phyloP scores from a whole-genome alignment of 768 basidiomycete genomes.

The Roridomyces roridus region DNA sequence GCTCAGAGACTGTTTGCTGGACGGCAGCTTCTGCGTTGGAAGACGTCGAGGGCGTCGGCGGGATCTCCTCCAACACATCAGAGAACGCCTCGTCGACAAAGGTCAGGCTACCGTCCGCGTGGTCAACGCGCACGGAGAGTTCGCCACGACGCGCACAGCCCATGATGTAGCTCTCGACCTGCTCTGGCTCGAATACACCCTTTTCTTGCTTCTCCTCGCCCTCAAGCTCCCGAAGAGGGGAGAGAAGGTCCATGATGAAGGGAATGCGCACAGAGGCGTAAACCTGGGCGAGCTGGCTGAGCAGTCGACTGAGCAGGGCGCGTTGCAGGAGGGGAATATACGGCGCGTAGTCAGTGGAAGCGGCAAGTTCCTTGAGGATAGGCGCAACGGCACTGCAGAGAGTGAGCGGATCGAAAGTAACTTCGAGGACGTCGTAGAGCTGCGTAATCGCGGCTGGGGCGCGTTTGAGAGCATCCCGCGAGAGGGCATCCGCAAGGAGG shows the following conservation, averaged over 20 bases:
- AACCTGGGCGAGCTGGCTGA: conserved; percentile 90
- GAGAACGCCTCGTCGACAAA: conserved; percentile 83
- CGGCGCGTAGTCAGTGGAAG: conserved; percentile 68
- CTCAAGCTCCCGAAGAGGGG: conserved; percentile 68
- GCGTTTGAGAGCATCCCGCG: conserved; percentile 82
- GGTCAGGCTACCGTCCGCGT: conserved; percentile 81
- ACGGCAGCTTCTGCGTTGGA: conserved; percentile 45
- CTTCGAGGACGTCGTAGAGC: conserved; percentile 89
- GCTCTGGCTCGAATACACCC: conserved; percentile 65
- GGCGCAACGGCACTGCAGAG: conserved; percentile 83
- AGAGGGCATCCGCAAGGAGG: conserved; percentile 85
- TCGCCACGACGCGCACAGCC: conserved; percentile 88
- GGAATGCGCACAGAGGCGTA: conserved; percentile 87
- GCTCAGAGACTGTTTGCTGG: conserved; percentile 74
- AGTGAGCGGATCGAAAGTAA: conserved; percentile 90
- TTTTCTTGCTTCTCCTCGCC: conserved; percentile 37
- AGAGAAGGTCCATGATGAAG: conserved; percentile 78
- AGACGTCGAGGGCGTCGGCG: conserved; percentile 27
- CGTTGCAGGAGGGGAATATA: conserved; percentile 92
- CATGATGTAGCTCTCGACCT: conserved; percentile 92
- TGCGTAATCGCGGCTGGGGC: conserved; percentile 75
- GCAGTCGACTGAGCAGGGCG: conserved; percentile 88
- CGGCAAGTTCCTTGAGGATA: conserved; percentile 66
- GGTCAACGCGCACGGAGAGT: conserved; percentile 86
- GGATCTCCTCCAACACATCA: conserved; percentile 42